These are phyloP conservation scores for Stromatinia cepivora DNA, from an alignment of 2,329 filamentous ascomycete genomes.

Conservation along the genomic window DNA sequence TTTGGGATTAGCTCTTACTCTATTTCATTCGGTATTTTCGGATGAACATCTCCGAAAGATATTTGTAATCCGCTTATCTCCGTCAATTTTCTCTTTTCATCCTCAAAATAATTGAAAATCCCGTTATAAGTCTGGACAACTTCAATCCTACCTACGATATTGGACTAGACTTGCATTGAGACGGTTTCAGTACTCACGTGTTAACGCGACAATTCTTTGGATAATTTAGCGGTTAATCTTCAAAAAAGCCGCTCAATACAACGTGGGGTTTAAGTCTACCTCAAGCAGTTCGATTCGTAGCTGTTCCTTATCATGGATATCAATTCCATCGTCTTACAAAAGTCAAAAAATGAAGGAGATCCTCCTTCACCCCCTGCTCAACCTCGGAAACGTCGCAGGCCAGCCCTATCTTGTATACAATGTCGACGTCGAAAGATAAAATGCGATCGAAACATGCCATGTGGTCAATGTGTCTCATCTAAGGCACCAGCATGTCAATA, in stretches of 20 bases:
- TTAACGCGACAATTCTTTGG: background rate
- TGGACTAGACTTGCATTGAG: background rate
- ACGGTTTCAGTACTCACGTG: background rate
- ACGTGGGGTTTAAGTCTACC: background rate
- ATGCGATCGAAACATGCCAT: slow-evolving; percentile 24
- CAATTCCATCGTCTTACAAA: slow-evolving; percentile 21
- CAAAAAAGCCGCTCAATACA: background rate
- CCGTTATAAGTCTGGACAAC: slow-evolving; percentile 14
- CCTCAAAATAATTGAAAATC: background rate
- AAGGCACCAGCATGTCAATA: slow-evolving; percentile 20
- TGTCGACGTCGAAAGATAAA: slow-evolving; percentile 42
- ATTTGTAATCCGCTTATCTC: slow-evolving; percentile 13
- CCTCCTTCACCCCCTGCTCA: slow-evolving; percentile 14
- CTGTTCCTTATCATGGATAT: slow-evolving; percentile 13
- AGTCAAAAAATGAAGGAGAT: background rate
- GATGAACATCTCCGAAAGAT: slow-evolving; percentile 11
- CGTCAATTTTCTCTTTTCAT: background rate
- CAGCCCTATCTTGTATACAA: slow-evolving; percentile 46
- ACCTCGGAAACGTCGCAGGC: slow-evolving; percentile 36
- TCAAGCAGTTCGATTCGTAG: background rate
- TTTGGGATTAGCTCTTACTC: too few relatives aligned
- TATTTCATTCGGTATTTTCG: background rate
- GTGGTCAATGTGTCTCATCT: slow-evolving; percentile 21
- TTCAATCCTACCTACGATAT: background rate
- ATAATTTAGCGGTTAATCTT: background rate